Evolutionary conservation across 2,329 filamentous ascomycete genomes (phyloP).

Genomic region (Diplodia sapinea): DNA sequence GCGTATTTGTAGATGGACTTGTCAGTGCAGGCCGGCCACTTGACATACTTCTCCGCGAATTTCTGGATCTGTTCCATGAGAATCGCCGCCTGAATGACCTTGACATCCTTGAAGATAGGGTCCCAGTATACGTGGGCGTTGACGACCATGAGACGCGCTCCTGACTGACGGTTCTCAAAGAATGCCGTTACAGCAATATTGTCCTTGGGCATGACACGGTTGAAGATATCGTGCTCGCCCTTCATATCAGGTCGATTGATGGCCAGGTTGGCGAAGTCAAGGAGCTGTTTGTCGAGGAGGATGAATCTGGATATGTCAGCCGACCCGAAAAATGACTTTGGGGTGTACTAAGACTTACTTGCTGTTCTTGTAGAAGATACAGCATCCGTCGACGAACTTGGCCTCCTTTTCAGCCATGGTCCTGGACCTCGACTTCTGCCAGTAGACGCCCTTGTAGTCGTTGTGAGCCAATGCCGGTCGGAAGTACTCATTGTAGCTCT

Average conservation of each 20-base stretch:
- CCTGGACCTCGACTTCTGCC: conserved; percentile 85
- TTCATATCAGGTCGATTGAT: conserved; percentile 98
- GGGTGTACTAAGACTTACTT: conserved; percentile 58
- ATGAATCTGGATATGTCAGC: conserved; percentile 63
- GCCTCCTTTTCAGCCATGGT: conserved; percentile 92
- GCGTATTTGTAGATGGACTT: conserved; percentile 64
- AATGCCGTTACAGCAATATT: conserved; percentile 93
- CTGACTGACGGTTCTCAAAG: conserved; percentile 88
- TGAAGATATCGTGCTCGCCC: conserved; percentile 96
- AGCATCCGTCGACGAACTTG: conserved; percentile 90
- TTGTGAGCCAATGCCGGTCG: conserved; percentile 81
- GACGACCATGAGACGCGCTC: conserved; percentile 88
- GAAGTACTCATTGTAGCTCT: conserved; percentile 91
- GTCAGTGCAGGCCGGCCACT: conserved; percentile 79
- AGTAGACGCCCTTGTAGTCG: conserved; percentile 94
- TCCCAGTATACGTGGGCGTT: conserved; percentile 98
- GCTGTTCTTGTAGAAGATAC: conserved; percentile 93
- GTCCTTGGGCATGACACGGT: conserved; percentile 97
- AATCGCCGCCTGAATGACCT: conserved; percentile 94
- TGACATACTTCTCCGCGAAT: conserved; percentile 82
- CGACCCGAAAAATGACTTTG: not conserved
- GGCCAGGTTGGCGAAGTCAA: conserved; percentile 89
- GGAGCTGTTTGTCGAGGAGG: conserved; percentile 88
- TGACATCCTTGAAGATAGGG: conserved; percentile 87
- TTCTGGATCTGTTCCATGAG: conserved; percentile 91